Evolutionary conservation across 2,329 filamentous ascomycete species (phyloP).

Genomic region (Myriangium duriaei): DNA sequence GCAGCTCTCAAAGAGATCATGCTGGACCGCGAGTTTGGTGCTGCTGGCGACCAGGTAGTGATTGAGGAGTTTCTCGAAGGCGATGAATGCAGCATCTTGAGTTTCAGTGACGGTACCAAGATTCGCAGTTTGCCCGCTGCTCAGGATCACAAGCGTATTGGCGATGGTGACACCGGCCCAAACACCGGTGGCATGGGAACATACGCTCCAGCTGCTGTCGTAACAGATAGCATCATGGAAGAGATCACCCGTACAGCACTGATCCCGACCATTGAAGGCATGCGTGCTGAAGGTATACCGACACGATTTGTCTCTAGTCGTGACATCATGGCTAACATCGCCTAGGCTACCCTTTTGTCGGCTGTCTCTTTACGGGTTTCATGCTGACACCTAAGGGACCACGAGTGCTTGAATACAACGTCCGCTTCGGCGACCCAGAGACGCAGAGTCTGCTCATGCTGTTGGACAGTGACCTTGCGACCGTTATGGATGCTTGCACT

Average conservation of each 20-base stretch:
- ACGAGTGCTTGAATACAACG: conserved; percentile 84
- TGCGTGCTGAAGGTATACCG: conserved; percentile 61
- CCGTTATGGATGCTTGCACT: conserved; percentile 77
- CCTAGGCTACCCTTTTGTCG: conserved; percentile 49
- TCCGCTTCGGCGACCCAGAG: conserved; percentile 84
- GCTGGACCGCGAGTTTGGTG: conserved; percentile 74
- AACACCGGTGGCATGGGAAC: conserved; percentile 98
- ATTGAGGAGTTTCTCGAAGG: conserved; percentile 89
- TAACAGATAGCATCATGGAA: conserved; percentile 51
- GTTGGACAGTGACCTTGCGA: conserved; percentile 73
- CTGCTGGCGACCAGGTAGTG: conserved; percentile 79
- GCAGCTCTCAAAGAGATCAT: conserved; percentile 79
- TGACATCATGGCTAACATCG: background rate
- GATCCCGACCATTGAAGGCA: conserved; percentile 79
- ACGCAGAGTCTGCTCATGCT: conserved; percentile 76
- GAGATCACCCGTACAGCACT: conserved; percentile 70
- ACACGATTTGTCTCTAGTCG: background rate
- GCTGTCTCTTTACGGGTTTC: conserved; percentile 76
- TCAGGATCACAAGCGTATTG: conserved; percentile 93
- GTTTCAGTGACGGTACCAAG: conserved; percentile 79
- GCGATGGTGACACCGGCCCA: conserved; percentile 77
- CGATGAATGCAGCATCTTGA: conserved; percentile 83
- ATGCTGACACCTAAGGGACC: conserved; percentile 79
- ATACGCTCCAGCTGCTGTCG: conserved; percentile 59
- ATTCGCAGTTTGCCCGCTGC: conserved; percentile 77